Base-by-base conservation (phyloP, 345 rosid genomes). In the Lenwebbia sp. region DNA sequence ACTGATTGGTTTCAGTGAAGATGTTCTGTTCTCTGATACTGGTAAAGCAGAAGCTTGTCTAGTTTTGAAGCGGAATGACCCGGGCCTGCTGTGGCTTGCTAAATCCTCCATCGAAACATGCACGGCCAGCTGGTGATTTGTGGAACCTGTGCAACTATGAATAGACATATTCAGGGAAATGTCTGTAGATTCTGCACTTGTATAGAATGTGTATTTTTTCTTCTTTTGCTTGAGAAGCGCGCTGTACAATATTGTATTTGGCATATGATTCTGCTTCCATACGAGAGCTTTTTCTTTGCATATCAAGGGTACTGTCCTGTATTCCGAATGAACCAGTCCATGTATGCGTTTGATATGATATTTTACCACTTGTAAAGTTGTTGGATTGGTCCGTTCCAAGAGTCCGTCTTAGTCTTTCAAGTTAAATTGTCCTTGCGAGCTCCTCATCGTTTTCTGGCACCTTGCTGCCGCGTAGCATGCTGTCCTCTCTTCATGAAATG, bases 41-140 rank as follows among this genome's bases (percentile, higher is more conserved):
- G 96, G 99, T 37, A 91, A 85, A 56, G 85, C 85, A n/a, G 98
- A 96, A 86, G 83, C 93, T 83, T 97, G 91, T 76, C 81, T 97
- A 84, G 95, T 94, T 76, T 55, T 97, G 92, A 95, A 93, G 93
- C 91, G 99, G 55, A 95, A 97, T 75, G 99, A 97, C 88, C 98
- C 93, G 19, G 99, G 98, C 55, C 89, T 97, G 75, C 87, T 96
- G 92, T 97, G 98, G 99, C 98, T 97, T 83, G 98, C 95, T 47
- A 96, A 95, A 87, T 93, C 98, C 83, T 91, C 92, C 86, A 91
- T 97, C 1, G 98, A 95, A 90, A 88, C 95, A 6, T 89, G 86
- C 84, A 86, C 89, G 82, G 86, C 91, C 55, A 19, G 47, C 4
- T 37, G 81, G 13, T 70, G 81, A 70, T 33, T 37, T 19, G 25